Base-by-base conservation (phyloP, 108 stramenopile genomes). In the Stephanodiscus minutulus region DNA sequence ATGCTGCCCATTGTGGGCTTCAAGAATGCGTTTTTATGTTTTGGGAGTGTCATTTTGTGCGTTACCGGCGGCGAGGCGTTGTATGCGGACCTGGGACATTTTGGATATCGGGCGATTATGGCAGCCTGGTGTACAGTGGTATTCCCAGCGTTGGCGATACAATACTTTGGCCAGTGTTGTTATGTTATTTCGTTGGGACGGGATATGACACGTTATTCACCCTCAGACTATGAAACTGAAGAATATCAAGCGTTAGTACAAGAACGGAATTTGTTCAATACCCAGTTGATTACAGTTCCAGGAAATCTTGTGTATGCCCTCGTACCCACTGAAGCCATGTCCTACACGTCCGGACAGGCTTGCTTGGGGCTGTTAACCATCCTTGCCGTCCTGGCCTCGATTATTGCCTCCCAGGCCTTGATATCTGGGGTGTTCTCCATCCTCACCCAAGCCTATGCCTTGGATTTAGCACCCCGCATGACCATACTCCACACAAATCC, bases 11-110 rank as follows among this genome's bases (percentile, higher is more conserved):
- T 11, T 25, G 54, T 55, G 54, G 54, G 54, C 8, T 55, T 55
- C 54, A 28, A 55, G 10, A 55, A 55, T 25, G 54, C 54, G 3
- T 55, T 55, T 28, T 55, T 55, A 11, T 28, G 25, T 55, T 28
- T 55, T 7, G 27, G 54, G 12, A 13, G 54, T 25, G 54, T 55
- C 12, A 55, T 55, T 13, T 55, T 55, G 54, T 55, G 54, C 27
- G 15, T 55, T 55, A 55, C 54, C 25, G 54, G 54, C 13, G 54
- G 25, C 27, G 54, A 55, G 54, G 54, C 54, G 27, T 55, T 55
- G 54, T 55, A 55, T 55, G 54, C 54, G 25, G 54, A 55, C 54
- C 27, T 55, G 27, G 54, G 54, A 55, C 54, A 55, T 55, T 55
- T 55, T 55, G 54, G 54, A 3, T 55, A 55, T 24, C 12, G 24